Evolutionary conservation across 2,329 filamentous ascomycete genomes (phyloP).

Genomic region (Pyricularia sp.): DNA sequence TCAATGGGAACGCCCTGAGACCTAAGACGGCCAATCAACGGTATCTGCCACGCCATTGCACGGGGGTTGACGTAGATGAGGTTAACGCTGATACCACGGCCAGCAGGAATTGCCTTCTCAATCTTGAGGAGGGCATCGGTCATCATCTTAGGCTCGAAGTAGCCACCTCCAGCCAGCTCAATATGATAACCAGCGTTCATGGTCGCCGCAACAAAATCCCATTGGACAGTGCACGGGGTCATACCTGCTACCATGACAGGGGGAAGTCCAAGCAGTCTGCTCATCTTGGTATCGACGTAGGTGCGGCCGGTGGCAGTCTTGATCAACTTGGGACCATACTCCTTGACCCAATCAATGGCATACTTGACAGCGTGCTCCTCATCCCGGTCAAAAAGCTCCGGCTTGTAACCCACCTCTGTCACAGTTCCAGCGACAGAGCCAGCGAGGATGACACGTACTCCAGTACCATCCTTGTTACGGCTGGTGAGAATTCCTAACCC

Average conservation of each 20-base stretch:
- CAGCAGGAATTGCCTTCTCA: slow-evolving; percentile 68
- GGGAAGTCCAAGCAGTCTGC: slow-evolving; percentile 68
- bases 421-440: slow-evolving; percentile 87
- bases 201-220: slow-evolving; percentile 83
- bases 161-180: slow-evolving; percentile 79
- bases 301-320: slow-evolving; percentile 82
- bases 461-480: slow-evolving; percentile 97
- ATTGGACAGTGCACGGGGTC: slow-evolving; percentile 80
- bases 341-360: slow-evolving; percentile 94
- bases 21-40: slow-evolving; percentile 64
- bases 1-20: slow-evolving; percentile 83
- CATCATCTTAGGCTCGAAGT: slow-evolving; percentile 74
- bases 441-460: slow-evolving; percentile 89
- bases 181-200: slow-evolving; percentile 96
- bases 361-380: slow-evolving; percentile 90
- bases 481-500: slow-evolving; percentile 92
- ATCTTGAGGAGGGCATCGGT: slow-evolving; percentile 74
- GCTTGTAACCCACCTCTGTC: slow-evolving; percentile 89
- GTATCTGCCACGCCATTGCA: slow-evolving; percentile 88
- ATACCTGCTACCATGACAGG: slow-evolving; percentile 88
- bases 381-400: slow-evolving; percentile 92
- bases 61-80: slow-evolving; percentile 83
- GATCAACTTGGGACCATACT: slow-evolving; percentile 83
- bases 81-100: slow-evolving; percentile 80
- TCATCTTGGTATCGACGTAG: slow-evolving; percentile 96